Evolutionary conservation across 2,329 filamentous ascomycete genomes (phyloP).

Genomic region (Hypomyces rosellus): DNA sequence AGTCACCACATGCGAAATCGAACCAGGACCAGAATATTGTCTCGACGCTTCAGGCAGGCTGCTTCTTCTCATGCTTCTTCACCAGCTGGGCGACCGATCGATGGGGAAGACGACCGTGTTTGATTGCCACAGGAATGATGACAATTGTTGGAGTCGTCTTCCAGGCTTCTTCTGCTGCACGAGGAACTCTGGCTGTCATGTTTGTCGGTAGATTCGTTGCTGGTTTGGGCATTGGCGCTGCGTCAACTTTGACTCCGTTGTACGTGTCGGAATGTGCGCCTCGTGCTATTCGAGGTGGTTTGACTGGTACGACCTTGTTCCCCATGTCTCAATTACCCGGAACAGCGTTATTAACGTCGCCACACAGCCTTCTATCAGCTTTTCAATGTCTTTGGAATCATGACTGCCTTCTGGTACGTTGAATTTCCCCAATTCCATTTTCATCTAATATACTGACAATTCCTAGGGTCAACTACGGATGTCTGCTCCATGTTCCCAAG

Average conservation of each 20-base stretch:
- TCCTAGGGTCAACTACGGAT: conserved; percentile 51
- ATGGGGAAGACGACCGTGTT: conserved; percentile 47
- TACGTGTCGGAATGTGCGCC: conserved; percentile 46
- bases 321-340: not conserved
- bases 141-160: conserved; percentile 57
- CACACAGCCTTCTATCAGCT: conserved; percentile 40
- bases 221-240: conserved; percentile 45
- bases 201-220: conserved; percentile 57
- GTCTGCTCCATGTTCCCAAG: conserved; percentile 39
- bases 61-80: conserved; percentile 57
- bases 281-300: conserved; percentile 43
- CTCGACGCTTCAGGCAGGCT: conserved; percentile 63
- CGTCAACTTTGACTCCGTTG: conserved; percentile 38
- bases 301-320: conserved; percentile 32
- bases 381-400: conserved; percentile 40
- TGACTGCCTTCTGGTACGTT: conserved; percentile 36
- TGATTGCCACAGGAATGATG: conserved; percentile 51
- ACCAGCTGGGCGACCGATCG: conserved; percentile 48
- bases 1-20: conserved; percentile 29
- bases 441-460: conserved; percentile 17
- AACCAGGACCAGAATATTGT: conserved; percentile 61
- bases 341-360: conserved; percentile 2
- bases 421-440: conserved; percentile 15
- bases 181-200: conserved; percentile 53
- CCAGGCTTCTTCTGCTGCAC: conserved; percentile 49